Evolutionary conservation across 495 filamentous ascomycete species (phyloP), one percentile per base, ranked within the genome.

Genomic region (Xylaria grammica): DNA sequence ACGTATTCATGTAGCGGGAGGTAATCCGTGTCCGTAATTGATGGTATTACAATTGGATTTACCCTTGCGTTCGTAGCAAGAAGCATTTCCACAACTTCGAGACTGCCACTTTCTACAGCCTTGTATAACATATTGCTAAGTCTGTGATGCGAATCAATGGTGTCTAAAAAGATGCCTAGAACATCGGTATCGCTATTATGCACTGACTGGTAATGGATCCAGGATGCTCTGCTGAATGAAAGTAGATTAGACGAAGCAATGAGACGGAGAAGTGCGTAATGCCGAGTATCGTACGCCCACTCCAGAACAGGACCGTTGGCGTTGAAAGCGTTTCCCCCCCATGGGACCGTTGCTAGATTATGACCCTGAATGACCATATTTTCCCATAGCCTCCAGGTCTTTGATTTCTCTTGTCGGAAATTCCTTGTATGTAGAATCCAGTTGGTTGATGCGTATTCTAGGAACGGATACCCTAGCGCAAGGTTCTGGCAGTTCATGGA

Each of bases 361-460:
- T 59, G 15, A 17, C 22, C 55, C 46, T 48, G 3, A 10, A 48
- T 20, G 2, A 48, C 29, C 22, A 59, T 59, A 11, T 34, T 19
- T 11, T 59, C n/a, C 55, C 55, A 59, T 1, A 59, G 15, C 2
- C 9, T 17, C 55, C 55, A 59, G 17, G 55, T 59, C 24, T 48
- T 55, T 0, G 61, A 63, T 38, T 22, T 63, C 1, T 40, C n/a
- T 15, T 17, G 1, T 2, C 10, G 6, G 30, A 63, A 63, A 11
- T 44, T 22, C 11, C 24, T 42, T 8, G 61, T 63, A 20, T 63
- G 61, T 17, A 9, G 17, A 19, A 63, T 45, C 61, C 61, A 63
- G 50, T 63, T 42, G 15, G 38, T 34, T 34, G 61, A 56, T 17
- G 61, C 61, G 19, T 63, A 65, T 1, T 50, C 11, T 1, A 65